A percentile compares a stretch with the other conserved stretches of the same genome.
Evolutionary conservation across 495 filamentous ascomycete genomes (phyloP).

Genomic region (Mytilinidion resinicola): DNA sequence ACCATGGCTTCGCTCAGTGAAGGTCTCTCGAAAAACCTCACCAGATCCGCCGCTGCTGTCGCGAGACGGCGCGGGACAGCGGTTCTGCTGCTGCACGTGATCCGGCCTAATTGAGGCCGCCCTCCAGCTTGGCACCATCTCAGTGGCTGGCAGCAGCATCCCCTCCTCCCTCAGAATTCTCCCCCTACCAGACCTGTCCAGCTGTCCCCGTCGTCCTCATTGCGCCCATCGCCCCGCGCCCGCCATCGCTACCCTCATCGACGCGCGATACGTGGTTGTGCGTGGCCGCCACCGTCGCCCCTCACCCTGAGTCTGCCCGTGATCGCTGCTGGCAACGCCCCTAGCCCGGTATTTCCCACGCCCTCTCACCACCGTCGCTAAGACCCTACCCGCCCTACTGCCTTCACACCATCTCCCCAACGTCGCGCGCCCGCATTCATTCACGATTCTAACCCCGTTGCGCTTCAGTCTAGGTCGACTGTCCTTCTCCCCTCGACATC

Average conservation of each 20-base stretch:
- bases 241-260: neutral
- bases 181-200: neutral
- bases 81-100: no score
- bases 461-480: neutral
- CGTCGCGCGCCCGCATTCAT: neutral
- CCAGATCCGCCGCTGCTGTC: no score
- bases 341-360: neutral
- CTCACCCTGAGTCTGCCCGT: no score
- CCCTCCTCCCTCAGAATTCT: constrained; percentile 1
- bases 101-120: no score
- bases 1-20: no score
- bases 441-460: neutral
- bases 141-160: no score
- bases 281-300: neutral
- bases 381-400: constrained; percentile 2
- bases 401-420: neutral
- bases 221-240: neutral
- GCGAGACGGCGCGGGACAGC: no score
- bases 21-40: no score
- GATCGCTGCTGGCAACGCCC: neutral
- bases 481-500: neutral
- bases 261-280: neutral
- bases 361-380: constrained; percentile 5
- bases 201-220: neutral
- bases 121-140: no score